These are phyloP conservation scores for Serendipita sp. DNA, from an alignment of 768 basidiomycete genomes.

Conservation along the genomic window DNA sequence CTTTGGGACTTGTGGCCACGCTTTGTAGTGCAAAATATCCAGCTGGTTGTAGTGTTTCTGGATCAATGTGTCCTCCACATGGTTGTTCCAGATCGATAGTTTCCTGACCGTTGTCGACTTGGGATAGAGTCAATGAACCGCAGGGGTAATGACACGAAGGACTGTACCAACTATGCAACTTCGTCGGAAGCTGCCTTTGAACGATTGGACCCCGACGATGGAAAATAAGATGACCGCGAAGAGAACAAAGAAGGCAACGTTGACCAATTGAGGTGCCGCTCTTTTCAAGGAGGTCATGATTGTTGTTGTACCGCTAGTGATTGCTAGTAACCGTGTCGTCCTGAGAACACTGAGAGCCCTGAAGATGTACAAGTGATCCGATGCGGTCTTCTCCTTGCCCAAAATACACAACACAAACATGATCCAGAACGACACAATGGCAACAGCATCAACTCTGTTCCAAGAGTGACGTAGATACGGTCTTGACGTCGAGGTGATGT, in stretches of 20 bases:
- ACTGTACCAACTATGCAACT: conserved; percentile 18
- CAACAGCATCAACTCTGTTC: conserved; percentile 78
- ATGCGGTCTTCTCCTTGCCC: conserved; percentile 45
- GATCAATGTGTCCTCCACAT: conserved; percentile 73
- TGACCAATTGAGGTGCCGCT: conserved; percentile 74
- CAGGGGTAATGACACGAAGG: not conserved
- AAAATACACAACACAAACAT: conserved; percentile 52
- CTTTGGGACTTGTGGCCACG: conserved; percentile 37
- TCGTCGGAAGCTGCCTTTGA: conserved; percentile 62
- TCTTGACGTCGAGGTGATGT: conserved; percentile 34
- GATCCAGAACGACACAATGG: conserved; percentile 78
- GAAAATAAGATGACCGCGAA: conserved; percentile 84
- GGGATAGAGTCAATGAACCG: conserved; percentile 13
- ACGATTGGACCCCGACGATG: conserved; percentile 88
- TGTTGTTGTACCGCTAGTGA: conserved; percentile 85
- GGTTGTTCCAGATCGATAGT: conserved; percentile 34
- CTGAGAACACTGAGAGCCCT: conserved; percentile 77
- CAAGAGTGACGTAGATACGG: conserved; percentile 89
- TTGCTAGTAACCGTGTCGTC: conserved; percentile 62
- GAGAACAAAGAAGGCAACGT: conserved; percentile 78
- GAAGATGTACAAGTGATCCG: conserved; percentile 68
- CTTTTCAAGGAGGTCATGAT: conserved; percentile 88
- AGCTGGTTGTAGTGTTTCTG: conserved; percentile 29
- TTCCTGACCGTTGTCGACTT: conserved; percentile 26
- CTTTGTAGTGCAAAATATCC: conserved; percentile 29